Evolutionary conservation across 768 basidiomycete genomes (phyloP), one percentile per base, ranked within the genome.

Genomic region (Lactifluus pinguis): DNA sequence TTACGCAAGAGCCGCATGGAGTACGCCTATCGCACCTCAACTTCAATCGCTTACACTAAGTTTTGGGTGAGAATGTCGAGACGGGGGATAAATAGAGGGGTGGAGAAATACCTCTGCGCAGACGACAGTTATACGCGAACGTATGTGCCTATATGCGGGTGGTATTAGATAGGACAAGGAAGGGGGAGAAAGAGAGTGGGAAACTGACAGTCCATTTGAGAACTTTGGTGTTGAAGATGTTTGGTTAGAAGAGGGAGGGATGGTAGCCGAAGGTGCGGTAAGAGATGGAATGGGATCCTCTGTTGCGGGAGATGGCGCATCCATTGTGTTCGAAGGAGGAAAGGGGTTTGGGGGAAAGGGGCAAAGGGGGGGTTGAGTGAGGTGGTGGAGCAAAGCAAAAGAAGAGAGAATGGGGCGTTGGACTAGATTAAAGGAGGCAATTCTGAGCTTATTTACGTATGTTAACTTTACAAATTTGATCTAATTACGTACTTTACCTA

Each of bases 31-130:
- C 90, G 69, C 90, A 93, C 75, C 86, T 90, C 55, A 92, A 79
- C 67, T 93, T 93, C 55, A 92, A 78, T 4, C 90, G 87, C 71
- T 92, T 92, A 76, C 90, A 93, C 87, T 92, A 69, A 6, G 1
- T 25, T 45, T 59, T 55, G 30, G 57, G n/a, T 32, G 34, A 49
- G 50, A 17, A 47, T n/a, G 36, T 1, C 38, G 44, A 1, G 21
- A 57, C 15, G 36, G 53, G 25, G 41, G 13, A 29, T 44, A 32
- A 21, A 17, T 57, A 51, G 49, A 6, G 49, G 38, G 55, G 2
- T 15, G 53, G 66, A 78, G 34, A 66, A 79, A 36, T 38, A 87
- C 87, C 83, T 90, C 88, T 70, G 85, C 88, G 65, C 87, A 89
- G 6, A 89, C 87, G 38, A 89, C 87, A 48, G 87, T 89, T 64